Evolutionary conservation across 306 rosid species (phyloP).

Genomic region (Parietaria judaica): DNA sequence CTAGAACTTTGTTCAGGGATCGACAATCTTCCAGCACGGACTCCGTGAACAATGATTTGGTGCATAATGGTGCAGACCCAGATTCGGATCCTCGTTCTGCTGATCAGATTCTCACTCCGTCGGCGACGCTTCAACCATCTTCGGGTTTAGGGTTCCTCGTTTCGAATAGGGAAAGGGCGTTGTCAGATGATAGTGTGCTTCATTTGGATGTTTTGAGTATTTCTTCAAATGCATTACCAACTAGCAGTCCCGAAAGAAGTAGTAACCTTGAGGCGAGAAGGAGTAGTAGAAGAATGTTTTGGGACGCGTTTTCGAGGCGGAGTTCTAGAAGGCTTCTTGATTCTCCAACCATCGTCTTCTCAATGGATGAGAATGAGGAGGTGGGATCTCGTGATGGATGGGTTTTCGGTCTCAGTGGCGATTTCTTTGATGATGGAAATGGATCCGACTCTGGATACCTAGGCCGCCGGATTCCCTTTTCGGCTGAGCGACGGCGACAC

Average conservation of each 20-base stretch:
- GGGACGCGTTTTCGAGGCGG: conserved; percentile 87
- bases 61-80: conserved; percentile 37
- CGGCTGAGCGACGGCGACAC: conserved; percentile 50
- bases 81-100: conserved; percentile 29
- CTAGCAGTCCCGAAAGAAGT: conserved; percentile 37
- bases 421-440: conserved; percentile 48
- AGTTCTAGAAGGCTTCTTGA: conserved; percentile 75
- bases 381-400: conserved; percentile 71
- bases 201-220: conserved; percentile 76
- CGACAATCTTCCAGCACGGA: conserved; percentile 62
- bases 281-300: conserved; percentile 67
- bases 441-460: conserved; percentile 47
- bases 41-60: conserved; percentile 54
- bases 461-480: conserved; percentile 58
- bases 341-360: conserved; percentile 62
- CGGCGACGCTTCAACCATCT: conserved; percentile 40
- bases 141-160: conserved; percentile 69
- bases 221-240: conserved; percentile 63
- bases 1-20: conserved; percentile 66
- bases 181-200: conserved; percentile 48
- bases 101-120: conserved; percentile 36
- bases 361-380: conserved; percentile 53
- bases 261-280: conserved; percentile 61
- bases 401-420: conserved; percentile 86
- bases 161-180: conserved; percentile 63